phyloP scores from a whole-genome alignment of 2,329 filamentous ascomycete genomes.

The Colletotrichum sp. region DNA sequence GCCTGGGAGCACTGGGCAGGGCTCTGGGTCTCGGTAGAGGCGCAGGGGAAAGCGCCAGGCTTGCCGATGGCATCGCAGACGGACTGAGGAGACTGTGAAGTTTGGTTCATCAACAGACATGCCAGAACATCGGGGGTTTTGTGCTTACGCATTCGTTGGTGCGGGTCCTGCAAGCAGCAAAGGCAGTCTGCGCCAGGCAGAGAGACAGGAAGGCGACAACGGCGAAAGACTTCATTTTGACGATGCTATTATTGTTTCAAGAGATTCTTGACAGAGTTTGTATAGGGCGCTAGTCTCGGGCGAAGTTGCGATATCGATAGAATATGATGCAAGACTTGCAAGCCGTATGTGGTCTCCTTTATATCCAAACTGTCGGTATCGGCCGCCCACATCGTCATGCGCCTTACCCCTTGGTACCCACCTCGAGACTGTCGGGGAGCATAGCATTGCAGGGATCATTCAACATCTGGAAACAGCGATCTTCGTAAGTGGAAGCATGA shows the following conservation, averaged over 20 bases:
- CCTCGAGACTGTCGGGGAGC: background rate
- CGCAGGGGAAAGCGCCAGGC: background rate
- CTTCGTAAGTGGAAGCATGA: background rate
- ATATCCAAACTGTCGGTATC: background rate
- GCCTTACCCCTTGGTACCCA: background rate
- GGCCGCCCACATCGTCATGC: background rate
- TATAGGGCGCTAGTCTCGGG: accelerated
- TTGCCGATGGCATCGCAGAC: conserved; percentile 3
- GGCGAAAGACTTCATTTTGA: background rate
- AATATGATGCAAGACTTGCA: background rate
- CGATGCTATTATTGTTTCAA: accelerated
- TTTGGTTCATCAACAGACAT: background rate
- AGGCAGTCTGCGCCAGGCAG: background rate
- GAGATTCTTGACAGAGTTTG: background rate
- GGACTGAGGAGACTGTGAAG: background rate
- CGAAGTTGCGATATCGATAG: background rate
- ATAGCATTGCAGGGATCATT: background rate
- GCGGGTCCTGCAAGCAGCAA: background rate
- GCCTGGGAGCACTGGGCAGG: background rate
- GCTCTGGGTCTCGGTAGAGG: background rate
- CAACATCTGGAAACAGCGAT: background rate
- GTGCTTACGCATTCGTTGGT: background rate
- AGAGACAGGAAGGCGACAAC: background rate
- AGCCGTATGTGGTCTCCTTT: background rate
- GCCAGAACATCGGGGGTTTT: accelerated